Conservation (phyloP, 805 yeast species). For the Myxozyma vanderwaltii region DNA sequence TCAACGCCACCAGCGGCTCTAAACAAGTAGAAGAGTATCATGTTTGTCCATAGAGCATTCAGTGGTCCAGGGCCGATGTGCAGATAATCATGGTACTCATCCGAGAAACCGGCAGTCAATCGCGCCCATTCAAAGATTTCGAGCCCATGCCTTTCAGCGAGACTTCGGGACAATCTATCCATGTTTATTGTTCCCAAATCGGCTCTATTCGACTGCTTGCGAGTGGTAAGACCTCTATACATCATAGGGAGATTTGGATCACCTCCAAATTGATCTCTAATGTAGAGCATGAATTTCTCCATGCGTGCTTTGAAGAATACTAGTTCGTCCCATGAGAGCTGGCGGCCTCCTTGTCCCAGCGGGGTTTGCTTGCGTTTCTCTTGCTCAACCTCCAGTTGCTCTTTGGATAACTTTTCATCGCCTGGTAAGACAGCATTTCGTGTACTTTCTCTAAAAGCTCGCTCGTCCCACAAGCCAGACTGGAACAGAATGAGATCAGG, state of each 20-base stretch:
- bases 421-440: slow-evolving; percentile 13
- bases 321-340: slow-evolving; percentile 30
- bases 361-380: slow-evolving; percentile 7
- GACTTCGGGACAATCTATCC: slow-evolving; percentile 26
- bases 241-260: slow-evolving; percentile 20
- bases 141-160: slow-evolving; percentile 14
- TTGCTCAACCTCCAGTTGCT: not conserved
- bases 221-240: slow-evolving; percentile 28
- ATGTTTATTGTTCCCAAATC: slow-evolving; percentile 21
- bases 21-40: slow-evolving; percentile 25
- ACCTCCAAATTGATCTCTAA: slow-evolving; percentile 19
- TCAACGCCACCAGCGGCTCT: slow-evolving; percentile 23
- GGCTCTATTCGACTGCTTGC: slow-evolving; percentile 14
- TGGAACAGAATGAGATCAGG: slow-evolving; percentile 28
- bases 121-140: slow-evolving; percentile 32
- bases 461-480: slow-evolving; percentile 33
- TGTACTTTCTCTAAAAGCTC: slow-evolving; percentile 24
- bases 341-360: slow-evolving; percentile 28
- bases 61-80: slow-evolving; percentile 24
- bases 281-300: slow-evolving; percentile 14
- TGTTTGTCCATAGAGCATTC: slow-evolving; percentile 17
- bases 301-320: slow-evolving; percentile 25
- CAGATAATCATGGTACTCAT: slow-evolving; percentile 21
- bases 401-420: slow-evolving; percentile 11
- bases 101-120: slow-evolving; percentile 19